Evolutionary conservation across 108 stramenopile genomes (phyloP).

Genomic region (Skeletonema potamos): DNA sequence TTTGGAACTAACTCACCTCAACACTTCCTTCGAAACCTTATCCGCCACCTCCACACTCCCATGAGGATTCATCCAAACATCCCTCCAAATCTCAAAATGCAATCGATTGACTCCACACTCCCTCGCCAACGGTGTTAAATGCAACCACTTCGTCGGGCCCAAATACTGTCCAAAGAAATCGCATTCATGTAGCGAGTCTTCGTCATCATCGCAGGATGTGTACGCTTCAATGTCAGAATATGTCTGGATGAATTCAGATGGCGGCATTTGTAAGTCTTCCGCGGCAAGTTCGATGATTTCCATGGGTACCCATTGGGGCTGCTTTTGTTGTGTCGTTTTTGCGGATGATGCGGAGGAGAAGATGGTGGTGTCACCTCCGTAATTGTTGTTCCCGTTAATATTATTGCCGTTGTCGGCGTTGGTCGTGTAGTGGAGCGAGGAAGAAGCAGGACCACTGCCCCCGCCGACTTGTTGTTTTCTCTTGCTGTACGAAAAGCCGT

Average conservation of each 20-base stretch:
- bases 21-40: constrained; percentile 24
- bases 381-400: too few species aligned
- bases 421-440: too few species aligned
- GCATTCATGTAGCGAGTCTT: constrained; percentile 41
- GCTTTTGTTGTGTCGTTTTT: too few species aligned
- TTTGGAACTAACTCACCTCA: constrained; percentile 16
- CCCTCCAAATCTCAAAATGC: constrained; percentile 39
- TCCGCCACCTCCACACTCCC: constrained; percentile 37
- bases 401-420: too few species aligned
- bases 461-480: too few species aligned
- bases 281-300: constrained; percentile 33
- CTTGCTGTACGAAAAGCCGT: too few species aligned
- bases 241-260: constrained; percentile 6
- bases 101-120: constrained; percentile 1
- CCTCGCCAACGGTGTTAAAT: constrained; percentile 14
- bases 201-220: constrained; percentile 45
- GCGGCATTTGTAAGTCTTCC: constrained; percentile 7
- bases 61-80: constrained; percentile 35
- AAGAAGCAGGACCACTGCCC: too few species aligned
- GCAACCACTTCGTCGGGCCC: constrained; percentile 47
- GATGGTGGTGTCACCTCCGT: too few species aligned
- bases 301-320: constrained; percentile 10
- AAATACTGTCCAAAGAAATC: constrained; percentile 33
- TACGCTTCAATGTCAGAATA: constrained; percentile 37
- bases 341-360: too few species aligned